These are phyloP conservation scores for Aquilaria agallochum DNA, from an alignment of 441 rosid species.

Conservation along the genomic window DNA sequence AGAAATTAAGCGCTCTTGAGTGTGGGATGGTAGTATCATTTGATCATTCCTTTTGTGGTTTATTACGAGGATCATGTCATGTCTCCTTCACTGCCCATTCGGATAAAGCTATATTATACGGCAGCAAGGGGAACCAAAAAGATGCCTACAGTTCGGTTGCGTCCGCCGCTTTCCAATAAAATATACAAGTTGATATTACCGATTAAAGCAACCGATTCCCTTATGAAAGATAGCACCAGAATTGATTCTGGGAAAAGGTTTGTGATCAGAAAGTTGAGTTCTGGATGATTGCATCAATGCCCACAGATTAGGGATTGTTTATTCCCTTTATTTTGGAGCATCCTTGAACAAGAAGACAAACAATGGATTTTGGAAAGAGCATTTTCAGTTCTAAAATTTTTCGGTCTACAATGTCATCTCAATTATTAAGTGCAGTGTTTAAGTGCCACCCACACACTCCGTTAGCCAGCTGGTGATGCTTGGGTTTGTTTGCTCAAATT, in stretches of 20 bases:
- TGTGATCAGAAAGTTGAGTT: constrained; percentile 27
- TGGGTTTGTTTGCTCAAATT: too few species aligned
- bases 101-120: constrained; percentile 22
- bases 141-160: constrained; percentile 20
- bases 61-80: constrained; percentile 23
- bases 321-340: constrained; percentile 27
- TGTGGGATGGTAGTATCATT: neutral
- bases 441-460: too few species aligned
- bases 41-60: constrained; percentile 15
- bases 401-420: too few species aligned
- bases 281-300: constrained; percentile 48
- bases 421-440: too few species aligned
- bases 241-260: constrained; percentile 43
- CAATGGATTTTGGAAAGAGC: constrained; percentile 12
- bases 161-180: constrained; percentile 19
- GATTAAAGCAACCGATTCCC: constrained; percentile 14
- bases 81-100: constrained; percentile 16
- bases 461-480: too few species aligned
- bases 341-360: constrained; percentile 14
- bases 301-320: constrained; percentile 24
- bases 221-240: constrained; percentile 29
- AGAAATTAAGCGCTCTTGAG: too few species aligned
- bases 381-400: neutral
- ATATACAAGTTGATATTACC: constrained; percentile 15
- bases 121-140: constrained; percentile 11